Base-by-base conservation (phyloP, 495 filamentous ascomycete species). In the Hypoxylon intermedium region DNA sequence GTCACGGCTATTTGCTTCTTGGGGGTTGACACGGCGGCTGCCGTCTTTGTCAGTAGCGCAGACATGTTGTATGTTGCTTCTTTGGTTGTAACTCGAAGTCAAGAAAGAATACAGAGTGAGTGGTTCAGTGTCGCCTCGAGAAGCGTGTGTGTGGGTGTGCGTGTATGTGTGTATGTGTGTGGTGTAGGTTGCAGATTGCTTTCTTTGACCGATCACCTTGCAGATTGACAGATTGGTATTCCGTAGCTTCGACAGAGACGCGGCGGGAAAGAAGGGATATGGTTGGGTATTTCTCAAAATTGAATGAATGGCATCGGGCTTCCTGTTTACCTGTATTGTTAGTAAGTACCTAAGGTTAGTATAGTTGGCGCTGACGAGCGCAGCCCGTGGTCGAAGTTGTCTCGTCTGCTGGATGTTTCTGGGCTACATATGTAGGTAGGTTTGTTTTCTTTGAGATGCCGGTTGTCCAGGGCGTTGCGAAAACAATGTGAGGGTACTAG, bases 21-120 rank as follows among this genome's bases (percentile, higher is more conserved):
- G 4, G 78, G 82, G 1, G 82, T 85, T 24, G 77, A 71, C 7
- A 72, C 7, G 18, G 49, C n/a, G n/a, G 24, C 23, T 54, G n/a
- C 58, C 23, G 58, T 61, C 28, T 59, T 34, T 3, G 68, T 46
- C 2, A 40, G 41, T 2, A 57, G 38, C 3, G 49, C 33, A 54
- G 69, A 69, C 69, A 69, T 69, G 0, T n/a, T 53, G 19, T 33
- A 26, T 26, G 21, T 41, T 9, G 0, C 12, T 46, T 36, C 9
- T 48, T 26, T 34, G 9, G 12, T 9, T 24, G 43, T 48, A 38
- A 11, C 38, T 53, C 43, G 43, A 19, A 2, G 26, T 28, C 23
- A 18, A 50, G 59, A 13, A 18, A 50, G 59, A 13, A n/a, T 7
- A 36, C 9, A 37, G 30, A 40, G 18, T n/a, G 7, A 47, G 36